phyloP scores from a whole-genome alignment of 2,329 filamentous ascomycete species.

The Aspergillus pseudoviridinutans region DNA sequence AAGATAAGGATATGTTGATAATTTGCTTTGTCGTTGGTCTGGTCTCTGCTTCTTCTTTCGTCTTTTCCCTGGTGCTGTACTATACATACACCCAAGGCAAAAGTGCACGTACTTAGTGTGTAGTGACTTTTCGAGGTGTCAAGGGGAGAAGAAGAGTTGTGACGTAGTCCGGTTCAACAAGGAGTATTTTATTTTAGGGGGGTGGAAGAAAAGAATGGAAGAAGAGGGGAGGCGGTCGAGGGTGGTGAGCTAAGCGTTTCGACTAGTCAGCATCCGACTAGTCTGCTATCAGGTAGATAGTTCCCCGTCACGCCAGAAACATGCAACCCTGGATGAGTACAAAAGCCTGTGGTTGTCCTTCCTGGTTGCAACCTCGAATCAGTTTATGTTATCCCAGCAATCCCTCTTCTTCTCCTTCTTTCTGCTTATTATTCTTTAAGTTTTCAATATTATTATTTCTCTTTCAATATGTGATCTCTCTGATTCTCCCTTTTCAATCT shows the following conservation, averaged over 20 bases:
- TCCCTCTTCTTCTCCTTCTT: slow-evolving; percentile 1
- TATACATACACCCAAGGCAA: slow-evolving; percentile 1
- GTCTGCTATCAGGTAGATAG: not conserved
- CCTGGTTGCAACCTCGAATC: slow-evolving; percentile 11
- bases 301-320: slow-evolving; percentile 6
- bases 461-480: slow-evolving; percentile 3
- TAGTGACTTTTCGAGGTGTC: slow-evolving; percentile 2
- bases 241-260: slow-evolving; percentile 17
- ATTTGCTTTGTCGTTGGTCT: not conserved
- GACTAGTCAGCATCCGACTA: not conserved
- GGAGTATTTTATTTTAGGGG: slow-evolving; percentile 34
- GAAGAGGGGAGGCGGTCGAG: slow-evolving; percentile 25
- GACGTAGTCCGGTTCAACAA: slow-evolving; percentile 35
- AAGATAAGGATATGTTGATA: slow-evolving; percentile 3
- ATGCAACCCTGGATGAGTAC: slow-evolving; percentile 21
- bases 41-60: not conserved
- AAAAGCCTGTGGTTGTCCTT: slow-evolving; percentile 16
- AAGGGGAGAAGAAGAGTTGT: slow-evolving; percentile 28
- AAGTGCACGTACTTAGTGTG: slow-evolving; percentile 4
- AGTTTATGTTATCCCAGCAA: not conserved
- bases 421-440: not conserved
- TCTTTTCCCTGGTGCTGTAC: not conserved
- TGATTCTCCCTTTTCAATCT: not conserved
- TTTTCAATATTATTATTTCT: not conserved
- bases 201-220: slow-evolving; percentile 1